Conservation (phyloP, 257 asterid genomes). For the Lycium ferocissimum region DNA sequence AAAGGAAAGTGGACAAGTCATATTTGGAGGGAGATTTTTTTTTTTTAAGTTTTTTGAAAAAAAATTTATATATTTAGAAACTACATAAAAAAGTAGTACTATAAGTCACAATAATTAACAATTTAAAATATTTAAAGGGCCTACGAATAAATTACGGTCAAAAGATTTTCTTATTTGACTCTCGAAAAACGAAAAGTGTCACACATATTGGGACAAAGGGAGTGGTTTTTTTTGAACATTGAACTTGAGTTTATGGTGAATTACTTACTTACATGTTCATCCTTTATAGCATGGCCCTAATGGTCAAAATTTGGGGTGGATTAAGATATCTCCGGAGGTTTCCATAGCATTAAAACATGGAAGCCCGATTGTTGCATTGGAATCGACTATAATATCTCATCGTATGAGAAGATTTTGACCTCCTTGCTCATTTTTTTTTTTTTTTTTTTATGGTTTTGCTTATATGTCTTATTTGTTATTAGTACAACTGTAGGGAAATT, state of each 20-base stretch:
- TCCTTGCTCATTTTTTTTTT: not conserved
- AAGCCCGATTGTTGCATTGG: constrained; percentile 89
- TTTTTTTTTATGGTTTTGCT: not conserved
- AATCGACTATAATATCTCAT: constrained; percentile 93
- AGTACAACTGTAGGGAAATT: not conserved
- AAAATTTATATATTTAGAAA: no score
- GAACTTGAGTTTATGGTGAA: not conserved
- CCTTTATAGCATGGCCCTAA: not conserved
- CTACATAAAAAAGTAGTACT: no score
- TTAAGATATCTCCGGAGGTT: constrained; percentile 77
- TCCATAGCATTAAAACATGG: constrained; percentile 80
- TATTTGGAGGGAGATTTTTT: no score
- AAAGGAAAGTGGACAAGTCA: no score
- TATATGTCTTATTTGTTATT: not conserved
- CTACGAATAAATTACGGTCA: no score
- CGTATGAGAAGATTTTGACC: constrained; percentile 49
- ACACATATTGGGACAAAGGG: no score
- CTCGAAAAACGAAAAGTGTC: no score
- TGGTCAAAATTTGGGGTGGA: constrained; percentile 12
- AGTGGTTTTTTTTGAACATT: not conserved
- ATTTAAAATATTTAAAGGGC: no score
- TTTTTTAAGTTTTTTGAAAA: no score
- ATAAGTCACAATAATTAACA: no score
- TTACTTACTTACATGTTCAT: not conserved
- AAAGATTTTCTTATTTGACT: no score